Evolutionary conservation across 192 early-diverging fungal genomes (phyloP).

Genomic region (Phlyctochytrium arcticum): DNA sequence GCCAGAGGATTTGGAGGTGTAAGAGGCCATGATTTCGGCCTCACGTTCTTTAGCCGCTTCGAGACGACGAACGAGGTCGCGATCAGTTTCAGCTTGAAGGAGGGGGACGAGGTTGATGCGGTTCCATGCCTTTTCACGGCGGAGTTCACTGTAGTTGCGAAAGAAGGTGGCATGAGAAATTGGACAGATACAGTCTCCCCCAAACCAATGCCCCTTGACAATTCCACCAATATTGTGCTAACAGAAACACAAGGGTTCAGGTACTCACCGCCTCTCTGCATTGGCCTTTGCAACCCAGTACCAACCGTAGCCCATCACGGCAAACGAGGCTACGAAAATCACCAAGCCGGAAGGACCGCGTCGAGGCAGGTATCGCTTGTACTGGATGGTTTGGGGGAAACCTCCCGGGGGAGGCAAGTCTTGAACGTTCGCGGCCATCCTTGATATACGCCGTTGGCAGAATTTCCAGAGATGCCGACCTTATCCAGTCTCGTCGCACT

Average conservation of each 20-base stretch:
- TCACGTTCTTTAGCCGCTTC: slow-evolving; percentile 69
- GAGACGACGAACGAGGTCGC: slow-evolving; percentile 80
- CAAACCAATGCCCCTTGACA: too few species aligned
- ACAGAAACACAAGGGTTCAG: neutral
- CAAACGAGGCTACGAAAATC: slow-evolving; percentile 69
- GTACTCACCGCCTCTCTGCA: slow-evolving; percentile 63
- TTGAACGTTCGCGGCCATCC: slow-evolving; percentile 12
- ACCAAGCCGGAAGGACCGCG: slow-evolving; percentile 86
- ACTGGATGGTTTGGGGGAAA: slow-evolving; percentile 78
- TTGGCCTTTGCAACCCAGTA: slow-evolving; percentile 65
- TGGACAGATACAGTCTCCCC: neutral
- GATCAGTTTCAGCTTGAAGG: slow-evolving; percentile 89
- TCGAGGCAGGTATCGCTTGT: slow-evolving; percentile 84
- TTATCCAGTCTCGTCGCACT: too few species aligned
- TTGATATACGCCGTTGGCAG: too few species aligned
- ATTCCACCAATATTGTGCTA: too few species aligned
- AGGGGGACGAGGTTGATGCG: slow-evolving; percentile 89
- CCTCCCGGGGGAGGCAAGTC: slow-evolving; percentile 73
- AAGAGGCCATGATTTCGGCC: slow-evolving; percentile 84
- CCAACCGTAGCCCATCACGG: slow-evolving; percentile 79
- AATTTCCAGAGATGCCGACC: too few species aligned
- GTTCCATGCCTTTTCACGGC: slow-evolving; percentile 89
- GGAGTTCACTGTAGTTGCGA: slow-evolving; percentile 71
- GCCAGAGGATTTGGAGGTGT: too few species aligned
- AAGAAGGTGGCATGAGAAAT: neutral